Evolutionary conservation across 1,139 yeast species (phyloP).

Genomic region (Keqinozyma sinolaborantium): DNA sequence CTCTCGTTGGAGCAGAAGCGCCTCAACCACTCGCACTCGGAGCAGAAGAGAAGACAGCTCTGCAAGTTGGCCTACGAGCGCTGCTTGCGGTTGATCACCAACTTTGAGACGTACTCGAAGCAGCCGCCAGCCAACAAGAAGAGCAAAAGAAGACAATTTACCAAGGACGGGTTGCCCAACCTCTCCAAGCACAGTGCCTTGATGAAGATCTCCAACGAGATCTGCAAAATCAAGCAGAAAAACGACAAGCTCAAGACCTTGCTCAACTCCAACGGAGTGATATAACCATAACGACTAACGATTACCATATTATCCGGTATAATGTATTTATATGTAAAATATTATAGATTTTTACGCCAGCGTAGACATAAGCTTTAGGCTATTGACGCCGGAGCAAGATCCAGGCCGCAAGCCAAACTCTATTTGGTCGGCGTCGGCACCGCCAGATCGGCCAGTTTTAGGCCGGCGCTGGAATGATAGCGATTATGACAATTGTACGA

Average conservation of each 20-base stretch:
- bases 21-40: constrained; percentile 68
- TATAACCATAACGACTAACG: too few relatives aligned
- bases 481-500: too few relatives aligned
- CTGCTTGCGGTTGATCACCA: constrained; percentile 39
- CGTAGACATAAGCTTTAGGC: too few relatives aligned
- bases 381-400: too few relatives aligned
- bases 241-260: constrained; percentile 30
- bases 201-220: constrained; percentile 40
- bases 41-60: constrained; percentile 68
- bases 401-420: too few relatives aligned
- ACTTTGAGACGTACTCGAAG: constrained; percentile 38
- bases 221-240: constrained; percentile 28
- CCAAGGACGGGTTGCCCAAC: constrained; percentile 47
- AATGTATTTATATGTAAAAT: too few relatives aligned
- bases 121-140: constrained; percentile 28
- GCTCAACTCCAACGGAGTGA: too few relatives aligned
- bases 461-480: too few relatives aligned
- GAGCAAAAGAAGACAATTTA: constrained; percentile 39
- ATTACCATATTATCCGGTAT: too few relatives aligned
- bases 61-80: constrained; percentile 65
- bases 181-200: constrained; percentile 46
- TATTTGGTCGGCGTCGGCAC: too few relatives aligned
- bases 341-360: too few relatives aligned
- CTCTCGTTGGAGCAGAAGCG: constrained; percentile 67
- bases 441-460: too few relatives aligned